These are phyloP conservation scores for Lactarius quietus DNA, from an alignment of 768 basidiomycete genomes.

Conservation along the genomic window DNA sequence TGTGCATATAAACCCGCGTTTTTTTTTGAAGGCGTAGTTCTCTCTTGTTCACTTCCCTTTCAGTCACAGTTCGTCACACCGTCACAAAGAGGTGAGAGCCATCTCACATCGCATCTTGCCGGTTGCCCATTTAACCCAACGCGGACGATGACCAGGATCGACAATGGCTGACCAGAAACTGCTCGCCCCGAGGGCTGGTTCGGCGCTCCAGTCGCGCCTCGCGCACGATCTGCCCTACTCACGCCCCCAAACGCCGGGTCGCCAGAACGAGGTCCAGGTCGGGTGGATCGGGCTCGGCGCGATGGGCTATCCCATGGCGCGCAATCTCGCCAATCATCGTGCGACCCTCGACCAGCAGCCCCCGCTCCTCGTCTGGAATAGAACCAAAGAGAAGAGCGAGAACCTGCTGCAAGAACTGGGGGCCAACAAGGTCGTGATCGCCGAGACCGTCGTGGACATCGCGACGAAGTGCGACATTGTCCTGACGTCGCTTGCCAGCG, in stretches of 20 bases:
- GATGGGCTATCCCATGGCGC: slow-evolving; percentile 76
- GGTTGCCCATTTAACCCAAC: too few relatives aligned
- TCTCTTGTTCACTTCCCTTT: too few relatives aligned
- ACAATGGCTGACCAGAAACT: slow-evolving; percentile 18
- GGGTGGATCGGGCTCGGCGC: slow-evolving; percentile 55
- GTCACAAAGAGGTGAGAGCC: too few relatives aligned
- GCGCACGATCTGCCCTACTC: slow-evolving; percentile 46
- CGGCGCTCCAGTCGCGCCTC: slow-evolving; percentile 13
- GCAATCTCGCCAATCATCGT: slow-evolving; percentile 64
- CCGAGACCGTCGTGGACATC: slow-evolving; percentile 36
- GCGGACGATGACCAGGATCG: not conserved
- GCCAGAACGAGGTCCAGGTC: slow-evolving; percentile 34
- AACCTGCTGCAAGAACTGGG: slow-evolving; percentile 56
- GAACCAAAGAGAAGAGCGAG: slow-evolving; percentile 59
- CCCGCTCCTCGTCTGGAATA: slow-evolving; percentile 73
- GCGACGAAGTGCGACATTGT: slow-evolving; percentile 56
- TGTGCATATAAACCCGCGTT: too few relatives aligned
- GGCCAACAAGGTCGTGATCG: slow-evolving; percentile 46
- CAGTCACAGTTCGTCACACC: too few relatives aligned
- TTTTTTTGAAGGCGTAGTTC: too few relatives aligned
- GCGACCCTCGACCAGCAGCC: slow-evolving; percentile 35
- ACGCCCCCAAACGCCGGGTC: slow-evolving; percentile 51
- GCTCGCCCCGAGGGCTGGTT: slow-evolving; percentile 4
- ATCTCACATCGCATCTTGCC: too few relatives aligned
- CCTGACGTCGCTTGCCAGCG: slow-evolving; percentile 68